Evolutionary conservation across 192 early-diverging fungal genomes (phyloP), one percentile per base, ranked within the genome.

Genomic region (Diversispora epigaea): DNA sequence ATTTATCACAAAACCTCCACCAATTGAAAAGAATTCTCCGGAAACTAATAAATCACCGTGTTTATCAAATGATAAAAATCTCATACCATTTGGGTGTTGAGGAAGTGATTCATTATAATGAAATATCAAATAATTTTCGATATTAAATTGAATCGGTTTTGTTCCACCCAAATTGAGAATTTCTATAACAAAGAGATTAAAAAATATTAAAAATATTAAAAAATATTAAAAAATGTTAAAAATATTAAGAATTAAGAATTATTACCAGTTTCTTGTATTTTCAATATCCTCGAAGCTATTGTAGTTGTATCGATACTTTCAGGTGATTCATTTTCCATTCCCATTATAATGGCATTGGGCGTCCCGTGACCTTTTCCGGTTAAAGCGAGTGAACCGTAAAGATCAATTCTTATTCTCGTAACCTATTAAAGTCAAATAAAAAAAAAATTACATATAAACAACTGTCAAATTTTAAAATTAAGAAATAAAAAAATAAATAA

Each of bases 351-450:
- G 7, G 95, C 93, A 75, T 95, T 89, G 39, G 93, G 93, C 5
- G 96, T 98, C n/a, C 95, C 95, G 78, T 98, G 95, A 19, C 96
- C 96, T 71, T 91, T 92, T 15, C 96, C 96, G 6, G 95, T 98
- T 71, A 98, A 79, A 25, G 96, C 96, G 17, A 98, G 83, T 43
- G 93, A 94, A 15, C 96, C 96, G 81, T 94, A 98, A 77, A 98
- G 81, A 79, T 98, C 95, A 45, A 93, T 86, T 50, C 91, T 84
- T 78, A 94, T 84, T 64, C 82, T 84, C 40, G 77, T 68, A 9
- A 91, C 88, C 76, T 79, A 56, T 73, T 67, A 8, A 71, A n/a
- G n/a, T n/a, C 25, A 49, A 21, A 32, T 44, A 1, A 44, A 12
- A 0, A 21, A 40, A 62, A 62, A 10, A 41, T 2, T 17, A 15